phyloP scores from a whole-genome alignment of 768 basidiomycete genomes.

The Termitomyces sp. region DNA sequence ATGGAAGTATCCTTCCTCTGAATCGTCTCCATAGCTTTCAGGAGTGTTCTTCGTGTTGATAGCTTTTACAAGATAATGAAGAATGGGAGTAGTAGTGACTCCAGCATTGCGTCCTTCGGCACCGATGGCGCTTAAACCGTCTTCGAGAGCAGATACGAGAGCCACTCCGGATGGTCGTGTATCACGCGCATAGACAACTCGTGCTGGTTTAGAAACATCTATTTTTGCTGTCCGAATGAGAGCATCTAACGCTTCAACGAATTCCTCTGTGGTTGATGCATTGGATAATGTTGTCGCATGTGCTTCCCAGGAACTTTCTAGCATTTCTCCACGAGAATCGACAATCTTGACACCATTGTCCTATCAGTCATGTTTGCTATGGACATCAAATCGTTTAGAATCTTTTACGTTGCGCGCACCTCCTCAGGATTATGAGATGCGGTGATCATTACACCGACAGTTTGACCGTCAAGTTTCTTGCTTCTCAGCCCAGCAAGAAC shows the following conservation, averaged over 20 bases:
- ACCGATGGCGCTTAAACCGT: slow-evolving; percentile 73
- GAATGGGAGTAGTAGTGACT: slow-evolving; percentile 87
- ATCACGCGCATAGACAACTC: slow-evolving; percentile 88
- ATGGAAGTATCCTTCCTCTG: slow-evolving; percentile 75
- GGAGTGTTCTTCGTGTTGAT: slow-evolving; percentile 82
- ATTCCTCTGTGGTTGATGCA: slow-evolving; percentile 66
- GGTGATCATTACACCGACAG: slow-evolving; percentile 97
- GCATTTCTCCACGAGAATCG: slow-evolving; percentile 96
- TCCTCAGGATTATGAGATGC: slow-evolving; percentile 99
- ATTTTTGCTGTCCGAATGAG: slow-evolving; percentile 67
- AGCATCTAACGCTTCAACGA: slow-evolving; percentile 57
- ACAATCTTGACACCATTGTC: slow-evolving; percentile 99
- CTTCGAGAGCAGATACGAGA: slow-evolving; percentile 73
- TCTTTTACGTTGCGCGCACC: slow-evolving; percentile 36
- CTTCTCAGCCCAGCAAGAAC: slow-evolving; percentile 87
- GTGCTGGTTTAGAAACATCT: slow-evolving; percentile 71
- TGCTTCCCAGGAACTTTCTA: slow-evolving; percentile 87
- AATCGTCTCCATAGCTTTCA: slow-evolving; percentile 76
- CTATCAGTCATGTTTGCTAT: slow-evolving; percentile 33
- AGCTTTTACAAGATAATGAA: slow-evolving; percentile 90
- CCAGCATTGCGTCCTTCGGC: slow-evolving; percentile 71
- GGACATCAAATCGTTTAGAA: slow-evolving; percentile 6
- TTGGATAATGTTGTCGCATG: slow-evolving; percentile 88
- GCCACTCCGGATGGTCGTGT: slow-evolving; percentile 83
- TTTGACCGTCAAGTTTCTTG: slow-evolving; percentile 85